Evolutionary conservation across 352 stramenopile genomes (phyloP).

Genomic region (Plasmopara halstedii): DNA sequence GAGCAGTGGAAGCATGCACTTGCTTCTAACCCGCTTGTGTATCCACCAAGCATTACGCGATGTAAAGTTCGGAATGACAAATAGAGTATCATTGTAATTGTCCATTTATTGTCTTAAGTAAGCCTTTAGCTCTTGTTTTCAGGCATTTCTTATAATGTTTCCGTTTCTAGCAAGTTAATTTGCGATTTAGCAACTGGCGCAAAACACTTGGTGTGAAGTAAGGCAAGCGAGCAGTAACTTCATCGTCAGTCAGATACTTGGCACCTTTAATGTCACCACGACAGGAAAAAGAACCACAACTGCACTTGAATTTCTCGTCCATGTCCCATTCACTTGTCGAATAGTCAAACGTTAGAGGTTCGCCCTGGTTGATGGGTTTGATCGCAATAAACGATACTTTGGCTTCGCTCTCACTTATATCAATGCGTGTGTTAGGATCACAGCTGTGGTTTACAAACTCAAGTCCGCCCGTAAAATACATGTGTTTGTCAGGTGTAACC

Average conservation of each 20-base stretch:
- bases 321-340: constrained; percentile 89
- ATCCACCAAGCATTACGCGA: constrained; percentile 27
- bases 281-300: constrained; percentile 56
- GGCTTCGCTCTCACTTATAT: constrained; percentile 64
- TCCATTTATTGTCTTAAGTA: constrained; percentile 9
- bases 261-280: constrained; percentile 67
- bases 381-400: constrained; percentile 74
- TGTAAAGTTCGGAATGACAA: too few species aligned
- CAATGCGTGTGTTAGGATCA: constrained; percentile 72
- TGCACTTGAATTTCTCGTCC: constrained; percentile 86
- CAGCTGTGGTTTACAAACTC: constrained; percentile 88
- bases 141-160: background rate
- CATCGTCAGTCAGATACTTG: constrained; percentile 63
- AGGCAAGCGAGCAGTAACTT: constrained; percentile 42
- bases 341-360: constrained; percentile 85
- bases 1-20: constrained; percentile 35
- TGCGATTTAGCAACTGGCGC: constrained; percentile 50
- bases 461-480: constrained; percentile 73
- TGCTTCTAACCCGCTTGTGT: constrained; percentile 14
- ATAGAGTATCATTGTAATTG: too few species aligned
- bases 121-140: background rate
- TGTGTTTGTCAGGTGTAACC: constrained; percentile 66
- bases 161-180: constrained; percentile 34
- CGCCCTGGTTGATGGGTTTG: constrained; percentile 57
- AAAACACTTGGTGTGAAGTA: constrained; percentile 72